phyloP scores from a whole-genome alignment of 1,284 basidiomycete genomes.

The Peniophora sp. region DNA sequence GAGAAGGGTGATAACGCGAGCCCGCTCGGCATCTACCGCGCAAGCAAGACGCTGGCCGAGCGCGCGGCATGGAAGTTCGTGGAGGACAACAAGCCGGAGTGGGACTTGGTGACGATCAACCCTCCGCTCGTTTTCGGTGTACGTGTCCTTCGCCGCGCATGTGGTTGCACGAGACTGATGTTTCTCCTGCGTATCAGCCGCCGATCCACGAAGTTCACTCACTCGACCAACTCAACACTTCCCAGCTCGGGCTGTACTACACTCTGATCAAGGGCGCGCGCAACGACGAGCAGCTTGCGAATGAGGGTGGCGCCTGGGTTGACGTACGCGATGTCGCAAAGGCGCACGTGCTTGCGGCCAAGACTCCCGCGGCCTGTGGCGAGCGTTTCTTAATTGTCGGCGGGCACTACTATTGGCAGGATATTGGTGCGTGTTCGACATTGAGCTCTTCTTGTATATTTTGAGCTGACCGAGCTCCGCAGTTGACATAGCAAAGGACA shows the following conservation, averaged over 20 bases:
- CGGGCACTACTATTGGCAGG: conserved; percentile 20
- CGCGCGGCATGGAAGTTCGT: conserved; percentile 51
- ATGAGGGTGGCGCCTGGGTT: conserved; percentile 28
- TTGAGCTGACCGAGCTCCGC: background rate
- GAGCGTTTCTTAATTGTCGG: conserved; percentile 23
- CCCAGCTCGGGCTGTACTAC: conserved; percentile 26
- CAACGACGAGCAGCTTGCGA: conserved; percentile 10
- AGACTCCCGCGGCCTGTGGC: conserved; percentile 37
- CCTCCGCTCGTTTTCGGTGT: conserved; percentile 38
- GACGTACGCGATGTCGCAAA: conserved; percentile 55
- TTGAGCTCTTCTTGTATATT: background rate
- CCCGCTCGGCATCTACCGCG: conserved; percentile 39
- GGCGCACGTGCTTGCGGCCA: conserved; percentile 42
- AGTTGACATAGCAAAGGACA: conserved; percentile 7
- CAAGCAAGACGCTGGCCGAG: conserved; percentile 68
- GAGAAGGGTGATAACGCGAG: conserved; percentile 42
- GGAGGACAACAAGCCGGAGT: conserved; percentile 43
- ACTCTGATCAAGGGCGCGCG: conserved; percentile 21
- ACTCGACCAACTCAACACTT: conserved; percentile 47
- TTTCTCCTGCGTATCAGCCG: conserved; percentile 21
- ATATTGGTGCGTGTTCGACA: conserved; percentile 16
- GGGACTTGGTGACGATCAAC: conserved; percentile 48
- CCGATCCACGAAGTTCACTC: conserved; percentile 40
- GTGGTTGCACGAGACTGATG: conserved; percentile 2
- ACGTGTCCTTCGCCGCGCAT: conserved; percentile 4